These are phyloP conservation scores for Kodamaea fukazawae DNA, from an alignment of 805 yeast species.

Conservation along the genomic window DNA sequence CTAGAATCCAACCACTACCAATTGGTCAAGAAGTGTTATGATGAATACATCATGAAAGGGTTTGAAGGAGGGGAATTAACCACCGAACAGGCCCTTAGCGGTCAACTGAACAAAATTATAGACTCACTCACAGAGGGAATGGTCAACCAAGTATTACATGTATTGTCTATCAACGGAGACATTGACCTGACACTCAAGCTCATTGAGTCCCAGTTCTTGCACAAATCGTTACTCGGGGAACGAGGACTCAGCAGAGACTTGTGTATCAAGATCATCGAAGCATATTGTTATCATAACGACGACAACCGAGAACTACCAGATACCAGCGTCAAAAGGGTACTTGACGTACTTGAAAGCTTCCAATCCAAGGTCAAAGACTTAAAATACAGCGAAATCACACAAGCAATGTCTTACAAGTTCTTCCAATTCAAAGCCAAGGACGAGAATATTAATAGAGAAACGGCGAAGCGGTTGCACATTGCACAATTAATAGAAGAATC, in stretches of 20 bases:
- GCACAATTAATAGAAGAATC: conserved; percentile 12
- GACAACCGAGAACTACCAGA: conserved; percentile 15
- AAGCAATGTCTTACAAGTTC: conserved; percentile 29
- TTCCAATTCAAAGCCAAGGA: conserved; percentile 25
- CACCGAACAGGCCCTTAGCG: conserved; percentile 25
- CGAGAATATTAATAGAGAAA: conserved; percentile 18
- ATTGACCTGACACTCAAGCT: conserved; percentile 31
- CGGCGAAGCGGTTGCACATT: conserved; percentile 9
- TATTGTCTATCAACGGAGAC: conserved; percentile 37
- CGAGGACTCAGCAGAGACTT: conserved; percentile 32
- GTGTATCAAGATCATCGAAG: conserved; percentile 29
- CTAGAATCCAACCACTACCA: conserved; percentile 24
- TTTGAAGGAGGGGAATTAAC: conserved; percentile 19
- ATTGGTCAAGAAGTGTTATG: conserved; percentile 28
- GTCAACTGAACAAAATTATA: conserved; percentile 11
- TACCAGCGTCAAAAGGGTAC: conserved; percentile 24
- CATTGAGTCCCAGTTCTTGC: conserved; percentile 37
- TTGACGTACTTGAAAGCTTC: conserved; percentile 33
- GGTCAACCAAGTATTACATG: conserved; percentile 27
- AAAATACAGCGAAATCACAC: conserved; percentile 28
- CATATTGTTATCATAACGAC: conserved; percentile 27
- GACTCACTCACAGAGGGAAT: conserved; percentile 22
- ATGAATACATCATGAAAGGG: conserved; percentile 28
- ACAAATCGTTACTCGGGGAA: conserved; percentile 31
- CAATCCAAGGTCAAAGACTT: conserved; percentile 10